Evolutionary conservation across 352 stramenopile genomes (phyloP).

Genomic region (Pythium oligandrum): DNA sequence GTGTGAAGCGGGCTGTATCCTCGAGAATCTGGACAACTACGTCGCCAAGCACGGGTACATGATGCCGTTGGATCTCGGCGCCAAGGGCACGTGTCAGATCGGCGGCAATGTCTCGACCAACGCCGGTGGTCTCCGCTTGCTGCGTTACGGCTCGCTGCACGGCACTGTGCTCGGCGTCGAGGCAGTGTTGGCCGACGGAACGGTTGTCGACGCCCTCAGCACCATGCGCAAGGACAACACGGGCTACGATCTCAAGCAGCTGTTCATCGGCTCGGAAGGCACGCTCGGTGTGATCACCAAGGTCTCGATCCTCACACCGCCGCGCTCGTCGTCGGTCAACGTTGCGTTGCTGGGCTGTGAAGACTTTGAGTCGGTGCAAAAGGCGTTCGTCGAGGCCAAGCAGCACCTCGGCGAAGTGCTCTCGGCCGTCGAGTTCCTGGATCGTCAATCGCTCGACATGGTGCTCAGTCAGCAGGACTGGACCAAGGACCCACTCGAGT

Average conservation of each 20-base stretch:
- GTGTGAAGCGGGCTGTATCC: conserved; percentile 90
- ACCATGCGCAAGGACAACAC: conserved; percentile 97
- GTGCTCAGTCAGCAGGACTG: conserved; percentile 68
- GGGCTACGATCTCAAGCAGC: conserved; percentile 95
- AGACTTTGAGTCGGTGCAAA: conserved; percentile 82
- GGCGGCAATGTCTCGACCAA: conserved; percentile 96
- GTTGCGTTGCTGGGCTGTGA: conserved; percentile 90
- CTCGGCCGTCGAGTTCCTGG: conserved; percentile 96
- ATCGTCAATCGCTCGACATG: conserved; percentile 86
- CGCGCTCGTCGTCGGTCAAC: conserved; percentile 66
- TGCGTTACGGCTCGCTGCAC: conserved; percentile 94
- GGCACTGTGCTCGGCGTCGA: conserved; percentile 93
- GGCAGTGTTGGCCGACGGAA: conserved; percentile 91
- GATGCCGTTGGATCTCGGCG: conserved; percentile 95
- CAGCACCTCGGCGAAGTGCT: conserved; percentile 91
- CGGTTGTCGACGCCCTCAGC: conserved; percentile 88
- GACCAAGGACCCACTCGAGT: conserved; percentile 64
- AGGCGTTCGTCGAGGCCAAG: conserved; percentile 81
- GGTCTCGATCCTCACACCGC: conserved; percentile 79
- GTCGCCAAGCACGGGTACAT: conserved; percentile 83
- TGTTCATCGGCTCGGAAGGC: conserved; percentile 96
- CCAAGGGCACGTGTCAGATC: conserved; percentile 98
- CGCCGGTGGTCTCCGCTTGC: conserved; percentile 91
- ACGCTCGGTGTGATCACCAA: conserved; percentile 95
- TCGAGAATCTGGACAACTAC: conserved; percentile 91